These are phyloP conservation scores for Clonostachys rhizophaga DNA, from an alignment of 2,329 filamentous ascomycete genomes.

Conservation along the genomic window DNA sequence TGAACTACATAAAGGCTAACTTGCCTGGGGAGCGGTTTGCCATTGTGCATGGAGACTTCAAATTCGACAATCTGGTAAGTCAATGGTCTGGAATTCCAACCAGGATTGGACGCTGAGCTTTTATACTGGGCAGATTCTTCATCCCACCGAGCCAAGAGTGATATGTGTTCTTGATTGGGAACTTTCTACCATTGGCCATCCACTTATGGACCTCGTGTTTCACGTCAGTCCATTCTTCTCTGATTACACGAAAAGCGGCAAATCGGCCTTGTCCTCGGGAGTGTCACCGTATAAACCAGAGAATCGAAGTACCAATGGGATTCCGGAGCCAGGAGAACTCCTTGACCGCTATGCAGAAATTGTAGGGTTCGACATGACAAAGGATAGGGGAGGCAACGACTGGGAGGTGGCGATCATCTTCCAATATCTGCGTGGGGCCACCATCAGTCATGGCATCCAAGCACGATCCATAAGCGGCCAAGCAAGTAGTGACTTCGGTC, in stretches of 20 bases:
- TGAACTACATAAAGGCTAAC: slow-evolving; percentile 65
- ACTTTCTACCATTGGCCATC: slow-evolving; percentile 88
- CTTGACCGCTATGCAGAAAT: not conserved
- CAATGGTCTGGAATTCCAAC: too few species aligned
- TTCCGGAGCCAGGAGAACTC: too few species aligned
- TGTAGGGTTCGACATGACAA: slow-evolving; percentile 3
- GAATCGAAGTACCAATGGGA: too few species aligned
- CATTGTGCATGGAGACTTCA: slow-evolving; percentile 84
- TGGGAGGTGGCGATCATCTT: slow-evolving; percentile 5
- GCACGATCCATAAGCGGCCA: slow-evolving; percentile 4
- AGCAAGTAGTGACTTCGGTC: slow-evolving; percentile 5
- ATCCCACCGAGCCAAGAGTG: slow-evolving; percentile 73
- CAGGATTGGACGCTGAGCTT: too few species aligned
- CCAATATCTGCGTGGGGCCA: slow-evolving; percentile 2
- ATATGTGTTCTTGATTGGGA: slow-evolving; percentile 93
- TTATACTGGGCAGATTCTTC: slow-evolving; percentile 46
- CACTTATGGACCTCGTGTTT: slow-evolving; percentile 64
- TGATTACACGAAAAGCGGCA: too few species aligned
- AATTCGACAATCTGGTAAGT: slow-evolving; percentile 65
- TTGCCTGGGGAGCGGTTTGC: slow-evolving; percentile 63
- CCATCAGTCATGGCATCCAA: slow-evolving; percentile 5
- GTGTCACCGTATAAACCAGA: too few species aligned
- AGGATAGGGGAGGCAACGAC: slow-evolving; percentile 4
- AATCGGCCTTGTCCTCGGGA: too few species aligned
- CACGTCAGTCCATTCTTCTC: too few species aligned